These are phyloP conservation scores for Laburnicola sp. DNA, from an alignment of 2,329 filamentous ascomycete genomes.

Conservation along the genomic window DNA sequence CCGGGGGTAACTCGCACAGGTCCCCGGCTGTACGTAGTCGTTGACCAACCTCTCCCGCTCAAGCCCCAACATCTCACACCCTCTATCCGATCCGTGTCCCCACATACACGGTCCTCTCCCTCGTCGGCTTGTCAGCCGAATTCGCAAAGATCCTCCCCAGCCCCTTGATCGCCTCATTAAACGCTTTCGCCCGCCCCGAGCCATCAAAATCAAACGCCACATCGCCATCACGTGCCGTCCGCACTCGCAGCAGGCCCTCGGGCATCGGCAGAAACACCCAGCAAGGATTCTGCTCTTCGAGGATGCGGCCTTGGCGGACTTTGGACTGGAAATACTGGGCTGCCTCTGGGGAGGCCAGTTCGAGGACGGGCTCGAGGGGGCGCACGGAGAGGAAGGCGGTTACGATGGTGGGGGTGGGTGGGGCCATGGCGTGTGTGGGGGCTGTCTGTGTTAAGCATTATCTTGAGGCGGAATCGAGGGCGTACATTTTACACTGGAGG, in stretches of 20 bases:
- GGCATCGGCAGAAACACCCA: slow-evolving; percentile 31
- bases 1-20: no score
- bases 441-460: neutral
- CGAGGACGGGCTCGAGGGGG: slow-evolving; percentile 29
- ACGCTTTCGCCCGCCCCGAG: slow-evolving; percentile 14
- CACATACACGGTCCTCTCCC: slow-evolving; percentile 24
- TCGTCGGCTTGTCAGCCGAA: slow-evolving; percentile 13
- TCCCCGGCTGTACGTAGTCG: no score
- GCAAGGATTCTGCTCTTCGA: slow-evolving; percentile 12
- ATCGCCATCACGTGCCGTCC: slow-evolving; percentile 22
- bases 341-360: slow-evolving; percentile 19
- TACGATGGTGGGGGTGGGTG: slow-evolving; percentile 8
- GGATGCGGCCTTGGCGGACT: slow-evolving; percentile 25
- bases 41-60: no score
- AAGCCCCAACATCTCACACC: no score
- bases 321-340: slow-evolving; percentile 23
- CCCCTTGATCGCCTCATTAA: slow-evolving; percentile 22
- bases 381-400: slow-evolving; percentile 25
- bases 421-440: slow-evolving; percentile 9
- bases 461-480: no score
- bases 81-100: slow-evolving; percentile 13
- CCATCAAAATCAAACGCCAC: slow-evolving; percentile 27
- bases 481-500: neutral
- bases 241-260: slow-evolving; percentile 20
- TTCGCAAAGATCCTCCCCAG: slow-evolving; percentile 17